Base-by-base conservation (phyloP, 805 yeast species). In the Brettanomyces anomalus region DNA sequence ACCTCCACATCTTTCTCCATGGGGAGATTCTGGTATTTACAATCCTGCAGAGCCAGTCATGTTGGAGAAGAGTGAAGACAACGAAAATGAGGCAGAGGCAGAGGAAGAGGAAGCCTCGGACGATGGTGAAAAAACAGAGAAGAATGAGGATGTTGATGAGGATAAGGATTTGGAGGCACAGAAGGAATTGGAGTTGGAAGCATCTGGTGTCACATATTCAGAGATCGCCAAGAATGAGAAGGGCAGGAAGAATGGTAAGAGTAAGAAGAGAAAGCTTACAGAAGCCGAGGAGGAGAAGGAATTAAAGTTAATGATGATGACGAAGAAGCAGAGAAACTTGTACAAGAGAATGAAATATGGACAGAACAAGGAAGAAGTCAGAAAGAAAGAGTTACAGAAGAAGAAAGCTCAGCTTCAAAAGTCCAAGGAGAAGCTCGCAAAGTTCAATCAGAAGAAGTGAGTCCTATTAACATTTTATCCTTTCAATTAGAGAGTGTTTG, bases 1-100 rank as follows among this genome's bases (percentile, higher is more conserved):
- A 50, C 98, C 98, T 37, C 97, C 98, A 32, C 98, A 93, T 65
- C 71, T 93, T 56, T 85, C 96, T 41, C 98, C 98, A 70, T 93
- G 98, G 97, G 97, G 97, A 53, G 98, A 93, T 67, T 76, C 89
- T 39, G 87, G 83, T 54, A 82, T 81, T 43, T 93, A 93, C 66
- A 79, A 90, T 64, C 97, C 98, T 55, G 79, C 72, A 44, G 82
- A 76, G 28, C 64, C 64, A 33, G 20, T 16, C 14, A 64, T 40
- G 15, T 76, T 62, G 11, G 74, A 58, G 2, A 76, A 55, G 10
- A 73, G 55, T 2, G 76, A 61, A 7, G 71, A 55, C 4, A 73
- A 60, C 14, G 77, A 61, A 16, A 73, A 57, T 3, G 76, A 62
- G 14, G 76, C 63, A 24, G 78, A 57, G 17, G 77, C 57, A 16